Base-by-base conservation (phyloP, 208 protist genomes). In the Trypanosoma theileri region DNA sequence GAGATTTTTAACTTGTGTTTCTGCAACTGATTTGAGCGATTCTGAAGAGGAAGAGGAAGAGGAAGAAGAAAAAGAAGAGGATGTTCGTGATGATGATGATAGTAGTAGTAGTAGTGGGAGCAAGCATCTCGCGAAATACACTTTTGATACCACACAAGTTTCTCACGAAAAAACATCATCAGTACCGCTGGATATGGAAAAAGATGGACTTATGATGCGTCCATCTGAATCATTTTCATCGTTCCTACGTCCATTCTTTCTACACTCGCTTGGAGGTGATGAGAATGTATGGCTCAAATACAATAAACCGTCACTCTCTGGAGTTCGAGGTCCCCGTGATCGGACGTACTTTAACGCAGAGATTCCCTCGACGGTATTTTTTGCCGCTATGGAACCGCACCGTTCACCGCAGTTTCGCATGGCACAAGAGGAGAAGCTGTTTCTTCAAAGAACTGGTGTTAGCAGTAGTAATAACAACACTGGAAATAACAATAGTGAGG, bases 281-380 rank as follows among this genome's bases (percentile, higher is more conserved):
- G 77, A 79, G 19, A 14, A 65, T 17, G 77, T 68, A 45, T 61
- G 71, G 28, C 61, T 81, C 10, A 76, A 84, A 55, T 92, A 84
- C 71, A 71, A 54, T 55, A 55, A 64, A 11, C 56, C 66, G 22
- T 56, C 67, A 55, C 71, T 70, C 4, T 63, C 59, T 7, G 69
- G 56, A 58, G 57, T 45, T 10, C 19, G 22, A 13, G 21, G 28
- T 16, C 1, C 40, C 12, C 56, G 51, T 64, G 45, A 69, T 50
- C 73, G 71, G 53, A 80, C 78, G 28, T 71, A 79, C 60, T 85
- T 77, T 50, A 70, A 86, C 71, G 84, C 80, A 3, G 78, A 75
- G 24, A 60, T 89, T 1, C 87, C 87, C 7, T 77, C 73, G 16
- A 71, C 73, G 0, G 65, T 55, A 19, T 90, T 93, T 48, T 77